Base-by-base conservation (phyloP, 345 rosid species). In the Sapria himalayana region DNA sequence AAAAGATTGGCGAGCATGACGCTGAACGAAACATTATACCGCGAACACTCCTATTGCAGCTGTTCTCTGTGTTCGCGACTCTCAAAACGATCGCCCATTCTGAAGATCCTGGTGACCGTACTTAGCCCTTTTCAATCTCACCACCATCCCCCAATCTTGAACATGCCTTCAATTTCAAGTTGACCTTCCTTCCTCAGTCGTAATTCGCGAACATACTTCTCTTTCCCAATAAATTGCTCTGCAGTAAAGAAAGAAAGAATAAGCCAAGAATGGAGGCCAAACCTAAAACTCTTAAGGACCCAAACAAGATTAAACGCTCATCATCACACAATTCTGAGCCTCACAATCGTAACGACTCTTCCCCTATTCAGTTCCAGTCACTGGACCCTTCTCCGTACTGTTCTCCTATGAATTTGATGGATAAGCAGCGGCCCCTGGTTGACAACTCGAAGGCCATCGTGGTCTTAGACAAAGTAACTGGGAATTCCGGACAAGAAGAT, bases 301-400 rank as follows among this genome's bases (percentile, higher is more conserved):
- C 56, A 42, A 43, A 5, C 22, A 39, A 20, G 48, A 69, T 75
- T 81, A 81, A 63, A 46, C 78, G 72, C 22, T 66, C 82, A 0
- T 56, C 69, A 0, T 82, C 98, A 8, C 66, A 76, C 10, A 71
- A 69, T 59, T 74, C 86, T 18, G 85, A 74, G 16, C 37, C 48
- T 33, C 63, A 0, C 48, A 38, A 39, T 29, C 61, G 53, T 43
- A 34, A 37, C 9, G 85, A 76, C 18, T 79, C 92, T 3, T 76
- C 71, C 22, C 78, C 43, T 63, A 75, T 89, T 2, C 89, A 89
- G 11, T 85, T 73, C 49, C 62, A 73, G 4, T 59, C 65, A 19
- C 61, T 59, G 18, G 73, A 51, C 39, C 50, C 66, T 55, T 42
- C 60, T 32, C 69, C 70, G 22, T 86, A 59, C 46, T 56, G 60